Base-by-base conservation (phyloP, 768 basidiomycete genomes). In the Rhizopogon roseolus region DNA sequence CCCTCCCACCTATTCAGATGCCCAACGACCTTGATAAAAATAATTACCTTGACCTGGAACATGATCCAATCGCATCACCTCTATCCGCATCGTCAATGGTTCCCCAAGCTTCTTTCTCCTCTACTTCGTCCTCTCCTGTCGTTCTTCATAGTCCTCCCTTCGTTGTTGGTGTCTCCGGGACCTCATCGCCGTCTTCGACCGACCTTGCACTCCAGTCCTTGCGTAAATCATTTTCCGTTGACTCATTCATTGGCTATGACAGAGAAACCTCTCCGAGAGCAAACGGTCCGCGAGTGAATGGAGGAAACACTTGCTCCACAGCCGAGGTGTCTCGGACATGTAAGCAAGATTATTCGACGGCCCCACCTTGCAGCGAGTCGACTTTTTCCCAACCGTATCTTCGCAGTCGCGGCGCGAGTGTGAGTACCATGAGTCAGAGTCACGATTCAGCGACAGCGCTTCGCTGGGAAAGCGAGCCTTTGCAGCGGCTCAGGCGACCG, bases 221-320 rank as follows among this genome's bases (percentile, higher is more conserved):
- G 52, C 79, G 86, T 61, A 90, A 90, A 72, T 86, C 88, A 28
- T 69, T 86, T 55, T 90, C 89, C 19, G 87, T 84, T 55, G 89
- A 90, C 67, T 90, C 89, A 9, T 85, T 90, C 66, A 77, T 80
- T 46, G 73, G 71, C 36, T 73, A 73, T 62, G 68, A 70, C 59
- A 72, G 71, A 58, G 73, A 76, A 41, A 66, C 65, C 46, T 54
- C 67, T 28, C 58, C 68, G 8, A 55, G 65, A 51, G 17, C 63
- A 14, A 60, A 68, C 19, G 61, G 63, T 39, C 66, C 73, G 40
- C 71, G 75, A 3, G 68, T 73, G 16, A 71, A 68, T 62, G 69
- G 76, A 61, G 70, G 64, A 56, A 66, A 67, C 54, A 66, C 72
- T 27, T 68, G 69, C 42, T 57, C 73, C 17, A 58, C 71, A n/a